Evolutionary conservation across 1,284 basidiomycete species (phyloP), one percentile per base, ranked within the genome.

Genomic region (Ustilago cynodontis): DNA sequence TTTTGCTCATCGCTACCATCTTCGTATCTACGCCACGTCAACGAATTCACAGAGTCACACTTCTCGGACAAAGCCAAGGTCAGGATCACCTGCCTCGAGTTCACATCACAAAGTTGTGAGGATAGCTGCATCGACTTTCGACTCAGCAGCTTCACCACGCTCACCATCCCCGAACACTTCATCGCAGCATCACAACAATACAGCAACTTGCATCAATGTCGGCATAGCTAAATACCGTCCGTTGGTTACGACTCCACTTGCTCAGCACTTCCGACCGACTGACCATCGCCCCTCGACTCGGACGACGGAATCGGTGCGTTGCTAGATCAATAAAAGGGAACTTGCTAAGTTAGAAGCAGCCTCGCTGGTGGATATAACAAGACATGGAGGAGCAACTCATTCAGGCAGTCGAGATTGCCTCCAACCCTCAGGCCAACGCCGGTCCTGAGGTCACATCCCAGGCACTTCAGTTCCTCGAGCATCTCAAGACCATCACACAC

Each of bases 341-440:
- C n/a, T n/a, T n/a, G n/a, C n/a, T n/a, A 43, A 3, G 20, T n/a
- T 33, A 57, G 6, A 31, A 18, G 24, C 53, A 45, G 45, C 22
- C 16, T 28, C 10, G 13, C 16, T 55, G n/a, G 29, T 57, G 9
- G n/a, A 29, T 18, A 37, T 45, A 31, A 16, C 5, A 43, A 43
- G 41, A 26, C 54, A 81, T 85, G 80, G 83, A 86, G 59, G 81
- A 83, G 53, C 92, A 91, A 84, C 89, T 94, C 74, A 90, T 93
- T 22, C 92, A 92, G 86, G 93, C 93, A 58, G 93, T 94, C 84
- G 87, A 90, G 83, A 92, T 94, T 87, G 93, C 93, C 65, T 92
- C 92, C 78, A 92, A 94, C 88, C 93, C 92, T 43, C 87, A 88
- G 14, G 69, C 68, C 60, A 73, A 66, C 53, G 62, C 73, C 4